Percentiles rank a stretch among this genome's conserved stretches.
phyloP scores from a whole-genome alignment of 73 alveolate genomes.

The Diophrys sp. region DNA sequence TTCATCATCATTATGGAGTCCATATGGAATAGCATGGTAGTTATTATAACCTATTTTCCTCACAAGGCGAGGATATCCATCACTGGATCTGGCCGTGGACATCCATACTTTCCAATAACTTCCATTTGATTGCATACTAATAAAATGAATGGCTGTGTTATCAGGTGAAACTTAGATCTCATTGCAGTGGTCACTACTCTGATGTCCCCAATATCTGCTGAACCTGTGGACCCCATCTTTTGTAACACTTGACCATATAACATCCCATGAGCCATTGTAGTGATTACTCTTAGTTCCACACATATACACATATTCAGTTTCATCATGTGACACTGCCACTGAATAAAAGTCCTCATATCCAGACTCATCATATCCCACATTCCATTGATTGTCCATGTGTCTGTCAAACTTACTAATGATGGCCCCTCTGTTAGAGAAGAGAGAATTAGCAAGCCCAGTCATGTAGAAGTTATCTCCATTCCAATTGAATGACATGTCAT shows the following conservation, averaged over 20 bases:
- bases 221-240: background rate
- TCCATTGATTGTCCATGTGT: background rate
- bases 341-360: background rate
- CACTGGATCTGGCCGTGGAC: background rate
- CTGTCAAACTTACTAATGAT: background rate
- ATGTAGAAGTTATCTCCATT: background rate
- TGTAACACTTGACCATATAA: background rate
- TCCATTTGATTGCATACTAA: background rate
- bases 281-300: background rate
- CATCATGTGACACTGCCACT: background rate
- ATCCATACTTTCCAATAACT: background rate
- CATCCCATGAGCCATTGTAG: background rate
- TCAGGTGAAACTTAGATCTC: background rate
- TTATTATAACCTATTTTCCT: background rate
- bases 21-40: background rate
- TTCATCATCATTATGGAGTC: background rate
- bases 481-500: background rate
- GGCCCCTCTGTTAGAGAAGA: background rate
- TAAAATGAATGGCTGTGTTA: no score
- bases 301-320: background rate
- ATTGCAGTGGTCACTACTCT: background rate
- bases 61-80: background rate
- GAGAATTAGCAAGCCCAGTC: background rate
- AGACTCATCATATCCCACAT: background rate
- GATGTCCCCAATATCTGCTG: background rate